Base-by-base conservation (phyloP, 495 filamentous ascomycete species). In the Aspergillus asperescens region DNA sequence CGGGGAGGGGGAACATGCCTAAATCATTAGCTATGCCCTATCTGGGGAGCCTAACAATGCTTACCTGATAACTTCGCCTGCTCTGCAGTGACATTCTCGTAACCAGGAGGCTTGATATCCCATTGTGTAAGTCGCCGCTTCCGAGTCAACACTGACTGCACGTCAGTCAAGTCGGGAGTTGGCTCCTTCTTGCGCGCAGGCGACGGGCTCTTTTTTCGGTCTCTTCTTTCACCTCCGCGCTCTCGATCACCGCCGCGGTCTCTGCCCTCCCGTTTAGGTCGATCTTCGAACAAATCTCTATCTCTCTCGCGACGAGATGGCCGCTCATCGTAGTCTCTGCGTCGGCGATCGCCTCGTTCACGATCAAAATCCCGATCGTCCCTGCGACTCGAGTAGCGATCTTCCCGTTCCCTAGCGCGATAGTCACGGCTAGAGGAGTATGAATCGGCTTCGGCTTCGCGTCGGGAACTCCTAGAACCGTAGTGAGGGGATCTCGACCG, bases 41-140 rank as follows among this genome's bases (percentile, higher is more conserved):
- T 27, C 19, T 20, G 8, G n/a, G 10, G 9, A 49, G 13, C n/a
- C 48, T 5, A 56, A 46, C 7, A 1, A 45, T 12, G 58, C 76
- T 59, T 66, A 79, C 89, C 89, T n/a, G 93, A 99, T 28, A 99
- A 79, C 77, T 99, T 99, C 22, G 93, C 94, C 66, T 97, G 94
- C 67, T 99, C 93, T 20, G 93, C 94, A 10, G 94, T 96, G 54
- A 99, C 93, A 72, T 95, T 96, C 69, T 97, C 93, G 62, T 99
- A 99, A 24, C 93, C 92, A 18, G 89, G 89, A 10, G 93, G 93
- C 74, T 97, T 99, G 68, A 99, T 95, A 66, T 99, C 93, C 93
- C 93, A 99, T 68, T 97, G 95, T 24, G 90, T 96, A 75, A 97
- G 71, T 48, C 93, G 84, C 59, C 93, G 84, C 77, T 88, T 90